phyloP scores from a whole-genome alignment of 2,329 filamentous ascomycete species.

The Thielaviopsis musarum region DNA sequence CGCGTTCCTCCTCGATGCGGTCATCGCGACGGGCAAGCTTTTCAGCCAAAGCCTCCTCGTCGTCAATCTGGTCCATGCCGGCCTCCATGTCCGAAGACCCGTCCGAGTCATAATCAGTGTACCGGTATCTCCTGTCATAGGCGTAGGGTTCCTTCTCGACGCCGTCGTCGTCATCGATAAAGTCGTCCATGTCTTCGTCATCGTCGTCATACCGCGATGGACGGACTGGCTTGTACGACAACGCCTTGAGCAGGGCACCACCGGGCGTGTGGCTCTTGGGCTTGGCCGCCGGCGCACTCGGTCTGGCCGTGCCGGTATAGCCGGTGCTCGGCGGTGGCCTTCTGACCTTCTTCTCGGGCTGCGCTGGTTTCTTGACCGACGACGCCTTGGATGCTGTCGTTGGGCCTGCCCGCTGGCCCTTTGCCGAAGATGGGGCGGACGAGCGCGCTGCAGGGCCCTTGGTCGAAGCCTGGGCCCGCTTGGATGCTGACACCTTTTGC shows the following conservation, averaged over 20 bases:
- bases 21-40: conserved; percentile 51
- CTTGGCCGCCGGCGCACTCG: conserved; percentile 27
- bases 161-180: conserved; percentile 44
- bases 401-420: not conserved
- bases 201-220: conserved; percentile 37
- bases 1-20: conserved; percentile 43
- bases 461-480: not conserved
- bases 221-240: conserved; percentile 15
- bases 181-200: conserved; percentile 44
- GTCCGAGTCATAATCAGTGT: conserved; percentile 43
- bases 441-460: not conserved
- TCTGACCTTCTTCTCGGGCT: conserved; percentile 39
- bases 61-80: conserved; percentile 54
- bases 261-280: conserved; percentile 21
- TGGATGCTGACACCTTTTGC: not conserved
- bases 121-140: conserved; percentile 4
- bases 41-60: conserved; percentile 50
- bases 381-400: not conserved
- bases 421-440: not conserved
- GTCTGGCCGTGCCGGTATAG: conserved; percentile 47
- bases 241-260: conserved; percentile 24
- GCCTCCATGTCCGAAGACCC: conserved; percentile 66
- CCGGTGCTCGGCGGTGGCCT: conserved; percentile 48
- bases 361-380: conserved; percentile 16
- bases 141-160: conserved; percentile 28